These are phyloP conservation scores for Fusarium abutilonis DNA, from an alignment of 2,329 filamentous ascomycete genomes.

Conservation along the genomic window DNA sequence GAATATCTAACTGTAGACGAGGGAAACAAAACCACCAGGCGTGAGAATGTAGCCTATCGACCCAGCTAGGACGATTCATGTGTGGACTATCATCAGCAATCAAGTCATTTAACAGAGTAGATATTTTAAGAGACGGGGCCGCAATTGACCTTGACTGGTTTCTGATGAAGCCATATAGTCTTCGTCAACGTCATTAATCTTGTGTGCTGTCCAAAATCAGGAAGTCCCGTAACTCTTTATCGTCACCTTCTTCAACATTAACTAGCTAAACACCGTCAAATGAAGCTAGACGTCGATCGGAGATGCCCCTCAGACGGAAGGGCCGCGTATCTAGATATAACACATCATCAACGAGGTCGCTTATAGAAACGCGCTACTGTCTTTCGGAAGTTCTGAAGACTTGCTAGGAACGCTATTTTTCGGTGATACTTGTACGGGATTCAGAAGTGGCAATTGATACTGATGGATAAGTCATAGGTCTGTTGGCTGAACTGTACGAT, in stretches of 20 bases:
- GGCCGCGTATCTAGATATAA: no score
- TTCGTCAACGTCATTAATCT: not conserved
- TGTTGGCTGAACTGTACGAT: not conserved
- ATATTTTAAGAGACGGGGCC: slow-evolving; percentile 47
- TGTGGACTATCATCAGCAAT: slow-evolving; percentile 2
- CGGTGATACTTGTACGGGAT: not conserved
- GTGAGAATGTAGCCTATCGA: slow-evolving; percentile 54
- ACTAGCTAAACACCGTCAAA: no score
- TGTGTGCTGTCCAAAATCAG: not conserved
- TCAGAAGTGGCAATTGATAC: not conserved
- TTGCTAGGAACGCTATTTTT: not conserved
- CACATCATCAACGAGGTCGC: no score
- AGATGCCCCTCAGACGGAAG: no score
- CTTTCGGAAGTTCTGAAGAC: no score
- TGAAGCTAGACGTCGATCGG: no score
- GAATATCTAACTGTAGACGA: slow-evolving; percentile 58
- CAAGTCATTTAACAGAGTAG: slow-evolving; percentile 40
- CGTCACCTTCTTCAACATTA: not conserved
- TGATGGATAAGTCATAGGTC: not conserved
- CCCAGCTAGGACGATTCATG: slow-evolving; percentile 51
- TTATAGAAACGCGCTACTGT: no score
- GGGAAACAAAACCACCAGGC: slow-evolving; percentile 53
- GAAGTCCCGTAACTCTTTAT: not conserved
- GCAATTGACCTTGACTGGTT: slow-evolving; percentile 42
- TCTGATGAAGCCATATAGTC: not conserved